phyloP scores from a whole-genome alignment of 2,329 filamentous ascomycete species.

The Colletotrichum truncatum region DNA sequence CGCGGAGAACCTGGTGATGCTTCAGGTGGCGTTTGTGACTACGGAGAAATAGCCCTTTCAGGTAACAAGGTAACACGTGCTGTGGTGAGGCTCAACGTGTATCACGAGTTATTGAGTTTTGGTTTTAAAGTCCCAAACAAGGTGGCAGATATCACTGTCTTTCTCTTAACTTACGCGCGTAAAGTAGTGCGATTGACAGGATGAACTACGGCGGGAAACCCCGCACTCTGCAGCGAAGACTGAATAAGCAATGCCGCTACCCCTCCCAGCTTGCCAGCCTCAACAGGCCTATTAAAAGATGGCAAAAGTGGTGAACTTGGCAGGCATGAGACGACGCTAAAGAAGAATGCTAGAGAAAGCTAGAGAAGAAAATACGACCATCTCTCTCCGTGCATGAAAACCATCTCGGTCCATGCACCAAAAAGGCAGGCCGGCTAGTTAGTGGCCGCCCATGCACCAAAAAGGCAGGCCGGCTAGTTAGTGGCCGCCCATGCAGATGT shows the following conservation, averaged over 20 bases:
- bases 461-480: slow-evolving; percentile 10
- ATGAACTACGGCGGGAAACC: background rate
- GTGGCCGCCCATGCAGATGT: background rate
- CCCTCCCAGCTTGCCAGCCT: too few relatives aligned
- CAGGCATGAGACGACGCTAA: slow-evolving; percentile 9
- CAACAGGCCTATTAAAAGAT: too few relatives aligned
- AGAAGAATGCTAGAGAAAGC: background rate
- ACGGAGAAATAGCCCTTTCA: too few relatives aligned
- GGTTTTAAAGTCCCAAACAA: too few relatives aligned
- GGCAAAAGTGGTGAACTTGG: too few relatives aligned
- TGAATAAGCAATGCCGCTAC: background rate
- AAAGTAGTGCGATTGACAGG: background rate
- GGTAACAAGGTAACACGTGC: too few relatives aligned
- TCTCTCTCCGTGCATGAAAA: background rate
- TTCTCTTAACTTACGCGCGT: too few relatives aligned
- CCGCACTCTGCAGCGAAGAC: slow-evolving; percentile 11
- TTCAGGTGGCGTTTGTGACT: background rate
- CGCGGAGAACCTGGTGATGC: too few relatives aligned
- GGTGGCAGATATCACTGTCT: too few relatives aligned
- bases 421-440: slow-evolving; percentile 11
- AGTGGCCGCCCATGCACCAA: background rate
- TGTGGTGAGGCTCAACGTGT: too few relatives aligned
- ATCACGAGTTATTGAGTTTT: too few relatives aligned
- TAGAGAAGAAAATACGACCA: background rate
- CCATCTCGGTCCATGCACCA: background rate